Conservation (phyloP, 345 rosid genomes). For the Aurinia saxatilis region DNA sequence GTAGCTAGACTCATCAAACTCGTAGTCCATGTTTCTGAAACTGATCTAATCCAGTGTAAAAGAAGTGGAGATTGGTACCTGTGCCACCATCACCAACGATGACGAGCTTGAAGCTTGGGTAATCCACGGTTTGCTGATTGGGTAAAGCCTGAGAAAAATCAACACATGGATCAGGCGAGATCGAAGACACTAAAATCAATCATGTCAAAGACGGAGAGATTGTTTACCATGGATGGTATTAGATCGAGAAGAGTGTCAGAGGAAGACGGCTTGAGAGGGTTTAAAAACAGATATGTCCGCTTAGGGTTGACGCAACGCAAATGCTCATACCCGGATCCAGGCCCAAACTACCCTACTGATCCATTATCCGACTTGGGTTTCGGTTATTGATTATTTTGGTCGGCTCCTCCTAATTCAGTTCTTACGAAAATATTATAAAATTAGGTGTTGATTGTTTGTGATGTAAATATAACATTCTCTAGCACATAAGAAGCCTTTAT, state of each 20-base stretch:
- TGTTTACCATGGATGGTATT: slow-evolving; percentile 14
- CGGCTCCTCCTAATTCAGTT: no score
- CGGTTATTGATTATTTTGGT: neutral
- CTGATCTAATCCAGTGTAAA: no score
- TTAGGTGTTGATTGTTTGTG: no score
- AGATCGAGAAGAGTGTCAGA: neutral
- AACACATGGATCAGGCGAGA: neutral
- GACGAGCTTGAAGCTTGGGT: slow-evolving; percentile 91
- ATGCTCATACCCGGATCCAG: no score
- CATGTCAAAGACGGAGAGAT: neutral
- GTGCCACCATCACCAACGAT: slow-evolving; percentile 96
- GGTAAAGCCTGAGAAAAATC: slow-evolving; percentile 55
- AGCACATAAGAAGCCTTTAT: no score
- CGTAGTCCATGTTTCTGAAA: no score
- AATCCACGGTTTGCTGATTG: slow-evolving; percentile 57
- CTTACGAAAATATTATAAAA: no score
- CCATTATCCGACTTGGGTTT: slow-evolving; percentile 8
- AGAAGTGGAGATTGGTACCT: slow-evolving; percentile 32
- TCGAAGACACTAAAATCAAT: neutral
- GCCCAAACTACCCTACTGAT: neutral
- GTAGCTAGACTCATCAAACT: no score
- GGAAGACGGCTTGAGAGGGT: slow-evolving; percentile 24
- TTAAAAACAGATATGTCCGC: slow-evolving; percentile 14
- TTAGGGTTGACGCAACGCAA: slow-evolving; percentile 26
- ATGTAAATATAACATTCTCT: no score